These are phyloP conservation scores for Spizellomyces punctatus DNA, from an alignment of 192 early-diverging fungal genomes.

Conservation along the genomic window DNA sequence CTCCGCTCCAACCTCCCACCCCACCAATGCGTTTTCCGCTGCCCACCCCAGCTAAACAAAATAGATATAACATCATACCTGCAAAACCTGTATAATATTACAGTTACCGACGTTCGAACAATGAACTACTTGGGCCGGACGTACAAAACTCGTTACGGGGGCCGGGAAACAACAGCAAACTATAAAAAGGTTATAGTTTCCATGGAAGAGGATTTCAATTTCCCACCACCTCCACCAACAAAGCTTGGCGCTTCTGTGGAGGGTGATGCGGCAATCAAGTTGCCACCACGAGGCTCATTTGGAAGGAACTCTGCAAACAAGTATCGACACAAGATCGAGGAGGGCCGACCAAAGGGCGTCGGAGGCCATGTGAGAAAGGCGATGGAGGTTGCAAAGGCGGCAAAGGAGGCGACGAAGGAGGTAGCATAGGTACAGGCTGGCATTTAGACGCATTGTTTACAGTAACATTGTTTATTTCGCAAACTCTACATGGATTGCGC, in stretches of 20 bases:
- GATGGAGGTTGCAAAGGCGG: not conserved
- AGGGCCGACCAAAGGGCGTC: slow-evolving; percentile 19
- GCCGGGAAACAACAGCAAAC: slow-evolving; percentile 22
- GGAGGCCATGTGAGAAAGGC: slow-evolving; percentile 1
- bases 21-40: slow-evolving; percentile 89
- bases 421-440: no score
- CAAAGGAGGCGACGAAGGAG: no score
- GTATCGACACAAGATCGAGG: slow-evolving; percentile 22
- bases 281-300: slow-evolving; percentile 15
- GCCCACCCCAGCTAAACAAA: slow-evolving; percentile 90
- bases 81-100: slow-evolving; percentile 78
- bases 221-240: slow-evolving; percentile 49
- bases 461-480: no score
- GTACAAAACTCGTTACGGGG: slow-evolving; percentile 42
- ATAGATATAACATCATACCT: slow-evolving; percentile 90
- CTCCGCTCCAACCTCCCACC: slow-evolving; percentile 75
- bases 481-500: no score
- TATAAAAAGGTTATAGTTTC: slow-evolving; percentile 76
- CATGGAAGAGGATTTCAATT: slow-evolving; percentile 66
- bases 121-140: slow-evolving; percentile 76
- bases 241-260: slow-evolving; percentile 2
- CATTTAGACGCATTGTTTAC: no score
- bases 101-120: slow-evolving; percentile 84
- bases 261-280: slow-evolving; percentile 30
- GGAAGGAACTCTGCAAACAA: slow-evolving; percentile 25